Conservation (phyloP, 768 basidiomycete species). For the Leccinum barrowsii region DNA sequence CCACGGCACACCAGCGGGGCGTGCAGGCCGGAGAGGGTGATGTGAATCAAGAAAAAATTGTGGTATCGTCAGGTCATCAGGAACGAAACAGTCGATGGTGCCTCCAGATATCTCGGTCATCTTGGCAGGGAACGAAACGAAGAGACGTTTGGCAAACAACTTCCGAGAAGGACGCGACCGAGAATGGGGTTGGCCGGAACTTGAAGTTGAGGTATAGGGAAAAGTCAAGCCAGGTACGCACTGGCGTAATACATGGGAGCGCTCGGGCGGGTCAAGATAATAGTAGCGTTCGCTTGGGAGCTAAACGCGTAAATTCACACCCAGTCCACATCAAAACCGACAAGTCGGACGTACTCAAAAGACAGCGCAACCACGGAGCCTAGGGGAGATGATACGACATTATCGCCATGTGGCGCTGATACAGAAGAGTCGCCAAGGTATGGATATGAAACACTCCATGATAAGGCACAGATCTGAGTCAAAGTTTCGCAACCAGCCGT, state of each 20-base stretch:
- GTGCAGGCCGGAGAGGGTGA: slow-evolving; percentile 42
- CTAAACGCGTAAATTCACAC: background rate
- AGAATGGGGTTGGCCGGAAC: background rate
- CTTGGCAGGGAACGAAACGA: background rate
- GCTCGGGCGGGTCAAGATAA: background rate
- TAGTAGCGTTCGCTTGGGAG: background rate
- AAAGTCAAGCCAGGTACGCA: background rate
- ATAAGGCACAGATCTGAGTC: slow-evolving; percentile 5
- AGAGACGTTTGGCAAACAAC: background rate
- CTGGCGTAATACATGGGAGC: background rate
- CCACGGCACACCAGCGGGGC: slow-evolving; percentile 47
- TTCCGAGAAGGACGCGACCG: background rate
- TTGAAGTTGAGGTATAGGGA: background rate
- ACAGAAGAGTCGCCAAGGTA: background rate
- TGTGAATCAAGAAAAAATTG: slow-evolving; percentile 59
- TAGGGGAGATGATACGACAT: background rate
- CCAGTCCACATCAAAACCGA: background rate
- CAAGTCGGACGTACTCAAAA: background rate
- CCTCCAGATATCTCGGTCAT: slow-evolving; percentile 28
- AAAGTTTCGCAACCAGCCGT: slow-evolving; percentile 26
- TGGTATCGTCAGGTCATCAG: slow-evolving; percentile 60
- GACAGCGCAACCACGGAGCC: background rate
- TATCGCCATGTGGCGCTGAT: slow-evolving; percentile 7
- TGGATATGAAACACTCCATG: background rate
- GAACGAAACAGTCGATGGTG: slow-evolving; percentile 40